Evolutionary conservation across 345 rosid species (phyloP).

Genomic region (Rhodomyrtus tomentosa): DNA sequence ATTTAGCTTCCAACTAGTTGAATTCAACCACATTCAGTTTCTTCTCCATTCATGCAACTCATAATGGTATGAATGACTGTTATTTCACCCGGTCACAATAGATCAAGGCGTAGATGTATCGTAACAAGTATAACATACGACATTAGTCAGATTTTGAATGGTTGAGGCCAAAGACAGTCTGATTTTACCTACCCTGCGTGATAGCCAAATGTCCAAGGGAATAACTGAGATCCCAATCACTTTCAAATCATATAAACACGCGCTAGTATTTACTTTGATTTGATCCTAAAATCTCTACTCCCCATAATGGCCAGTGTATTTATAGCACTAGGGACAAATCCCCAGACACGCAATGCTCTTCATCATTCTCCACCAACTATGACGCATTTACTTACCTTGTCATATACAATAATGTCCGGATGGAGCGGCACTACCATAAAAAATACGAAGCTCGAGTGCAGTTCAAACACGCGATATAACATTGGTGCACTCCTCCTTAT

Average conservation of each 20-base stretch:
- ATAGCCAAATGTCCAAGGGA: background rate
- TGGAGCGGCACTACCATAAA: background rate
- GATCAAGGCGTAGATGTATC: background rate
- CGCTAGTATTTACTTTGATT: background rate
- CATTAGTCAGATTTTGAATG: background rate
- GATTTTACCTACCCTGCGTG: background rate
- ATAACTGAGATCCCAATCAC: background rate
- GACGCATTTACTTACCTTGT: background rate
- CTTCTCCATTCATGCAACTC: background rate
- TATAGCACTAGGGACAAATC: background rate
- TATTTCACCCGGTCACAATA: background rate
- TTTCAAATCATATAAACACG: background rate
- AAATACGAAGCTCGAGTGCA: background rate
- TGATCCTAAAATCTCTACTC: background rate
- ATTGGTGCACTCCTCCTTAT: background rate
- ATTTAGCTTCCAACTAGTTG: background rate
- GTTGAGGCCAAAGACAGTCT: background rate
- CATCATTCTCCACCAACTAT: background rate
- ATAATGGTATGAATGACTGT: background rate
- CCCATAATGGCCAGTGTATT: background rate
- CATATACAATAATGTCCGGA: background rate
- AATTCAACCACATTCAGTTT: background rate
- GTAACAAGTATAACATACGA: background rate
- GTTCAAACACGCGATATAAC: background rate
- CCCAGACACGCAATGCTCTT: background rate